Evolutionary conservation across 352 stramenopile genomes (phyloP).

Genomic region (Globisporangium paddicum): DNA sequence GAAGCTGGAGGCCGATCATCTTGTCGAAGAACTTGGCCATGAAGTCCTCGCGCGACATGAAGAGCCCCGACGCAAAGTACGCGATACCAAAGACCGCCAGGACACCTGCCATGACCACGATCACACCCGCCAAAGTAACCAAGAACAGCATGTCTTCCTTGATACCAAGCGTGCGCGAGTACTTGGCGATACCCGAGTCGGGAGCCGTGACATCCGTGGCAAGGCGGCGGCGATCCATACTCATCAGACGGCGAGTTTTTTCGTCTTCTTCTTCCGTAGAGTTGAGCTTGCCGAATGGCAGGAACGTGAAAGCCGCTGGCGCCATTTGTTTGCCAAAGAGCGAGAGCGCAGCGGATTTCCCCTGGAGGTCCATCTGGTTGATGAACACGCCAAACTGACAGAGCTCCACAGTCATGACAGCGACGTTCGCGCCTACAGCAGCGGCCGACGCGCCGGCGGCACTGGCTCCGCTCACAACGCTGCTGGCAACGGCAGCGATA

Average conservation of each 20-base stretch:
- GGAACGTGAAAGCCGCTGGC: constrained; percentile 67
- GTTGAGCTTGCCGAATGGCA: constrained; percentile 63
- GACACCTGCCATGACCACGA: constrained; percentile 66
- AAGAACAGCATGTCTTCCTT: constrained; percentile 80
- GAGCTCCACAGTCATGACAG: constrained; percentile 72
- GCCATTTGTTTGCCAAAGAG: constrained; percentile 76
- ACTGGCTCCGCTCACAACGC: constrained; percentile 29
- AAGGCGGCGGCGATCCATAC: constrained; percentile 3
- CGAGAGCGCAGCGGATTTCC: constrained; percentile 63
- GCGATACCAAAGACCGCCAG: constrained; percentile 56
- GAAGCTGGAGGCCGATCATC: constrained; percentile 72
- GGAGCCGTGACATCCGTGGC: constrained; percentile 15
- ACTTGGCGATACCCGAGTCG: constrained; percentile 61
- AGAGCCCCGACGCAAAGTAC: constrained; percentile 46
- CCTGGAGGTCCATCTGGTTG: constrained; percentile 67
- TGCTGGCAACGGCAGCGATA: constrained; percentile 70
- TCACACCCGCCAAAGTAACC: constrained; percentile 69
- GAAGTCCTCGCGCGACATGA: constrained; percentile 71
- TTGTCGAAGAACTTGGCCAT: constrained; percentile 81
- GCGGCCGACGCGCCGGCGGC: constrained; percentile 45
- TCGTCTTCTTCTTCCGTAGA: constrained; percentile 17
- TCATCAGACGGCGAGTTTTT: constrained; percentile 5
- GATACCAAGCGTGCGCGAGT: constrained; percentile 66
- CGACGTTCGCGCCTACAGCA: constrained; percentile 53
- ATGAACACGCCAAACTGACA: constrained; percentile 77